Evolutionary conservation across 345 rosid genomes (phyloP), one percentile per base, ranked within the genome.

Genomic region (Aquilaria malaccensis): DNA sequence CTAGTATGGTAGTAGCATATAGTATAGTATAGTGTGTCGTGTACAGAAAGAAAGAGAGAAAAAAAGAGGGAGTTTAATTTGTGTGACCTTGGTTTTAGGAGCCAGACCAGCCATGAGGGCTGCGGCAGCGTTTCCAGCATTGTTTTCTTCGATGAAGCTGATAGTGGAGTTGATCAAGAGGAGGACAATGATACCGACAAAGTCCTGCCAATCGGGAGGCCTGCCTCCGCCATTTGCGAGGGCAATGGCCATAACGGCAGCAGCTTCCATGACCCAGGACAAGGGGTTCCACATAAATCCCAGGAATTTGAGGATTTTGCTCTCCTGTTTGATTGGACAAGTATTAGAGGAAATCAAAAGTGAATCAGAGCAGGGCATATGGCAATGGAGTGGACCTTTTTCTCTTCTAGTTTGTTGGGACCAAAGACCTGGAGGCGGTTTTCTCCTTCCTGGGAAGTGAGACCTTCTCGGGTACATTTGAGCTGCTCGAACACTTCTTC

Each of bases 201-300:
- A 91, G 61, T 91, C 95, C 81, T 91, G 90, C 98, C 98, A 91
- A 62, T 91, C 98, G 1, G 98, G 96, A 71, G 96, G 92, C 67
- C 66, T 75, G 66, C 88, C 88, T 45, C 33, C 74, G 32, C 95
- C 95, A 67, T 91, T 88, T 13, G 92, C 96, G 81, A 91, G 46
- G 45, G 71, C 86, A 29, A 91, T 88, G 59, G 98, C 95, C 95
- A 91, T 82, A 30, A 91, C 4, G 37, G 98, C 96, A 46, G 98
- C 98, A 55, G 82, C 85, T 66, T 91, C 98, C 98, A 91, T 91
- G 78, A 91, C 98, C 98, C 98, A 91, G 13, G 98, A 91, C 72
- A 91, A 69, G 11, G 98, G 98, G 61, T 91, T 91, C 98, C 98
- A 91, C 98, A 91, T 91, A 66, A 91, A 91, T 13, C 98, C 98